Evolutionary conservation across 129 eudicot species (phyloP).

Genomic region (Saposhnikovia divaricata): DNA sequence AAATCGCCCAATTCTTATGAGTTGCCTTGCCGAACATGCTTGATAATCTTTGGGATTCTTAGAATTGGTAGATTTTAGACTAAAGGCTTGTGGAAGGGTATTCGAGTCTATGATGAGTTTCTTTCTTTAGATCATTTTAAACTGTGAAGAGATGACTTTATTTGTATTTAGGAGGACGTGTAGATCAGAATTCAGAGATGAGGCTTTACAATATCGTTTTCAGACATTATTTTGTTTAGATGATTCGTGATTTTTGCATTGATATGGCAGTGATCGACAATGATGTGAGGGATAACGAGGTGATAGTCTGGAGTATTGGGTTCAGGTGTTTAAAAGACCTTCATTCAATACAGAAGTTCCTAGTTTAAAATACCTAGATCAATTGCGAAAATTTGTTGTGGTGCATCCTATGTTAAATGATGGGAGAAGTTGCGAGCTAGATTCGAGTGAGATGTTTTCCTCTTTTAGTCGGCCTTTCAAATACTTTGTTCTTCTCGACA

Average conservation of each 20-base stretch:
- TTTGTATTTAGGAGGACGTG: too few relatives aligned
- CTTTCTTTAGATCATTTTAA: neutral
- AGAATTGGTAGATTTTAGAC: neutral
- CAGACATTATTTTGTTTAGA: neutral
- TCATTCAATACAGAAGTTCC: neutral
- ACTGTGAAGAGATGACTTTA: neutral
- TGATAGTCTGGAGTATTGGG: neutral
- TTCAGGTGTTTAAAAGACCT: neutral
- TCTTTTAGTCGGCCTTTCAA: neutral
- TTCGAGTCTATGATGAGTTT: neutral
- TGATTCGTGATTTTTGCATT: neutral
- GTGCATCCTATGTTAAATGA: neutral
- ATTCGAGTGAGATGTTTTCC: neutral
- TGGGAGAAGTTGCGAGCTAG: neutral
- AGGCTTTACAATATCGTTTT: neutral
- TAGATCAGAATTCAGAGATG: neutral
- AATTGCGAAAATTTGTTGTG: neutral
- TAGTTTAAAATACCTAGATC: neutral
- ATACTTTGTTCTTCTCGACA: neutral
- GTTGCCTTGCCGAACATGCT: neutral
- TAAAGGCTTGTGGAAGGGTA: neutral
- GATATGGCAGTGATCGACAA: neutral
- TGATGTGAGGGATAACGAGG: neutral
- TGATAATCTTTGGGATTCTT: neutral
- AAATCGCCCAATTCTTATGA: neutral